Conservation (phyloP, 345 rosid species). For the Trapa bicornis region DNA sequence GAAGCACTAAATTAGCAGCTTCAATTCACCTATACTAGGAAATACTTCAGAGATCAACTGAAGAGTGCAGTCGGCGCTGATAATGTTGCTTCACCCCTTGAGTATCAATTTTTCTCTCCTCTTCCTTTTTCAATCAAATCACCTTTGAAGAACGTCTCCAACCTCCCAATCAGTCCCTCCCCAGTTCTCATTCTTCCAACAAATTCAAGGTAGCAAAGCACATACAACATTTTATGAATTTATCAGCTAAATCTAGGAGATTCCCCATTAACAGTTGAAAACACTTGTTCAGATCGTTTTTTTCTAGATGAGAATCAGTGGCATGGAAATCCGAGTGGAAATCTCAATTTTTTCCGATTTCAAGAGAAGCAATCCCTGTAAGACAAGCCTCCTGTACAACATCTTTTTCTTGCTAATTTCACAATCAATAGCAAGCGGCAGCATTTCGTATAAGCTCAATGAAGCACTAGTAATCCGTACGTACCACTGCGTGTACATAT, state of each 20-base stretch:
- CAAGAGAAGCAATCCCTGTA: too few relatives aligned
- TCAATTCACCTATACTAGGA: not conserved
- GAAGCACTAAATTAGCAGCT: not conserved
- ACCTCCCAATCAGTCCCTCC: not conserved
- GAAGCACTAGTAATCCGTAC: too few relatives aligned
- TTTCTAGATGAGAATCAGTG: too few relatives aligned
- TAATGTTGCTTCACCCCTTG: not conserved
- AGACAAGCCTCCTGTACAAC: too few relatives aligned
- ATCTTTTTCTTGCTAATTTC: not conserved
- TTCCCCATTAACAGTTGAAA: not conserved
- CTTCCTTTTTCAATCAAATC: not conserved
- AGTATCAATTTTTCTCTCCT: not conserved
- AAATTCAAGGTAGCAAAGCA: not conserved
- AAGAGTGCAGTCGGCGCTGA: not conserved
- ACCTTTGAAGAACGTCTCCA: not conserved
- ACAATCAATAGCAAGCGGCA: not conserved
- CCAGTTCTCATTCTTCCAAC: not conserved
- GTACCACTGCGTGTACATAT: constrained; percentile 95
- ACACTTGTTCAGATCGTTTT: too few relatives aligned
- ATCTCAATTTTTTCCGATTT: too few relatives aligned
- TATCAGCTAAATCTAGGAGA: not conserved
- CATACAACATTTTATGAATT: not conserved
- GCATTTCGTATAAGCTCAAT: not conserved
- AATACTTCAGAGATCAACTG: not conserved
- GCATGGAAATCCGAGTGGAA: too few relatives aligned